Conservation (phyloP, 495 filamentous ascomycete genomes). For the Penicillium diatomitis region DNA sequence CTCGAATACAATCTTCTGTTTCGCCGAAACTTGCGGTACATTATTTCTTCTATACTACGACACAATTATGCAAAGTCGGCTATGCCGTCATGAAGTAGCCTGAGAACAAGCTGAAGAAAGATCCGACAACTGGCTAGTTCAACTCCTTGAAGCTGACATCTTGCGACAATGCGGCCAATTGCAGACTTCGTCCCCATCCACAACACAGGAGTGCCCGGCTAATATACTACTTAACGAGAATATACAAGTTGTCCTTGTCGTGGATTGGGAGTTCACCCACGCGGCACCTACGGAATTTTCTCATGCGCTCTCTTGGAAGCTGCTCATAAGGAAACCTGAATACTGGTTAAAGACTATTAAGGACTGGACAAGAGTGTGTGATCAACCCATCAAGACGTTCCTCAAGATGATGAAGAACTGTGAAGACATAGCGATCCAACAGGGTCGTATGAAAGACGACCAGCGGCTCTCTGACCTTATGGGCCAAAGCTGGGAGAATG, state of each 20-base stretch:
- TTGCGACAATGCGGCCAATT: background rate
- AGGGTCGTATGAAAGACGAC: background rate
- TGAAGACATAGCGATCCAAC: constrained; percentile 9
- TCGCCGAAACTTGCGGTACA: too few relatives aligned
- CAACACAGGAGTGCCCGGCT: constrained; percentile 1
- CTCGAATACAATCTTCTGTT: constrained; percentile 28
- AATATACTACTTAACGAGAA: constrained; percentile 15
- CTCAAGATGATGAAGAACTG: constrained; percentile 5
- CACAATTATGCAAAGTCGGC: constrained; percentile 1
- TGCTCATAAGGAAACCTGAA: constrained; percentile 28
- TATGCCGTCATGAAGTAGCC: constrained; percentile 10
- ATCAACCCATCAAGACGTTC: constrained; percentile 7
- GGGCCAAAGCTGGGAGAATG: constrained; percentile 13
- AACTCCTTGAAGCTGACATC: constrained; percentile 6
- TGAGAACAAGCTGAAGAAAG: constrained; percentile 10
- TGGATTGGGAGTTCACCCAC: constrained; percentile 38
- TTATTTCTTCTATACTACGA: too few relatives aligned
- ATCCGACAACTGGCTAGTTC: constrained; percentile 8
- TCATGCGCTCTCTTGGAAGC: constrained; percentile 34
- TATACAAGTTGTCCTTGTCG: constrained; percentile 4
- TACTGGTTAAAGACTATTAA: constrained; percentile 20
- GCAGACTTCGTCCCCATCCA: constrained; percentile 6
- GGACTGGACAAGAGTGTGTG: constrained; percentile 5
- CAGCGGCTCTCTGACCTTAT: constrained; percentile 12
- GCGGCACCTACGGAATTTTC: constrained; percentile 27